A percentile compares a stretch with the other conserved stretches of the same genome.
Evolutionary conservation across 805 yeast species (phyloP).

Genomic region (Kodamaea leandrae): DNA sequence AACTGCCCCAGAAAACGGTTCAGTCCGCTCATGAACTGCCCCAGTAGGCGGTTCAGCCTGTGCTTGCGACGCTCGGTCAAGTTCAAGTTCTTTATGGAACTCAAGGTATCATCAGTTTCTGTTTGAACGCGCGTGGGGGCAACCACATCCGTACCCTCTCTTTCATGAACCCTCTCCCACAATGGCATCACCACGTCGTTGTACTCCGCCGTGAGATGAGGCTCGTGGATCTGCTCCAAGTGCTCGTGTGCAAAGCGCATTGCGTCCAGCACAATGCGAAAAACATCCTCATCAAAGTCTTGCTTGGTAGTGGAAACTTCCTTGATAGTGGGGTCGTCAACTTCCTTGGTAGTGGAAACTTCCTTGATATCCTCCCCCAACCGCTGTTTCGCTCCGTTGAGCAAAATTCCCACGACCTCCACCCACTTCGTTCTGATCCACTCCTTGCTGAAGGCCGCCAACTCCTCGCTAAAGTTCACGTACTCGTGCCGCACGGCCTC

Average conservation of each 20-base stretch:
- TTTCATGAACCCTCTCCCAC: constrained; percentile 20
- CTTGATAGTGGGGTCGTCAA: constrained; percentile 20
- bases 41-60: neutral
- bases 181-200: constrained; percentile 25
- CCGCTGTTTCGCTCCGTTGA: constrained; percentile 30
- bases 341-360: too few relatives aligned
- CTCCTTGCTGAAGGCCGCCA: constrained; percentile 42
- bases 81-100: neutral
- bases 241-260: constrained; percentile 10
- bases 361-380: too few relatives aligned
- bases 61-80: neutral
- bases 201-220: constrained; percentile 16
- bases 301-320: constrained; percentile 4
- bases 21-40: neutral
- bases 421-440: constrained; percentile 57
- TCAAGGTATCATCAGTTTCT: neutral
- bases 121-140: neutral
- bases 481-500: constrained; percentile 29
- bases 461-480: constrained; percentile 39
- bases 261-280: constrained; percentile 5
- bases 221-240: constrained; percentile 25
- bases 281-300: neutral
- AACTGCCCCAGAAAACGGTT: neutral
- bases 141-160: neutral
- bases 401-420: constrained; percentile 47